phyloP scores from a whole-genome alignment of 1,284 basidiomycete genomes.

The Rhodotorula sp. region DNA sequence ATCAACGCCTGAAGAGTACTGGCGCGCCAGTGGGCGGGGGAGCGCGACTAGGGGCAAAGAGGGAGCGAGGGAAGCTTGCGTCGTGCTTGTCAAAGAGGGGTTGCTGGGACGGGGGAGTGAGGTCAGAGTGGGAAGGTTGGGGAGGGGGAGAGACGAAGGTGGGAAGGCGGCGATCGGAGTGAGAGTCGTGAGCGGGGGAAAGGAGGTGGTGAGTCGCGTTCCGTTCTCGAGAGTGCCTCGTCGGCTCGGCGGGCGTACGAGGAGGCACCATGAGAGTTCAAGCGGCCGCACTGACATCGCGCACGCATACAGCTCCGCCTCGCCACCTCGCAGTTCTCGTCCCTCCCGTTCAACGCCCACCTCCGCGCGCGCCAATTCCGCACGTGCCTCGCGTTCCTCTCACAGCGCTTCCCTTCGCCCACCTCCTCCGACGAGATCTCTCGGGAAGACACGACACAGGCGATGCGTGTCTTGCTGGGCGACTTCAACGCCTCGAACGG shows the following conservation, averaged over 20 bases:
- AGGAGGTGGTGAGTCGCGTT: constrained; percentile 5
- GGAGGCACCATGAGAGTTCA: too few species aligned
- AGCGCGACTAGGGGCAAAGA: constrained; percentile 1
- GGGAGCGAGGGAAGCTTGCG: constrained; percentile 21
- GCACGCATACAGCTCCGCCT: constrained; percentile 15
- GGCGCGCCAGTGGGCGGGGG: constrained; percentile 1
- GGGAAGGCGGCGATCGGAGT: constrained; percentile 17
- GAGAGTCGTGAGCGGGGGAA: not conserved
- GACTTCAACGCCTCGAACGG: constrained; percentile 30
- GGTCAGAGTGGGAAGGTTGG: not conserved
- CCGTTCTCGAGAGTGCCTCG: not conserved
- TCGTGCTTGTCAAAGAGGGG: constrained; percentile 13
- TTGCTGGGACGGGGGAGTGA: not conserved
- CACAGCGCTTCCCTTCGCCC: not conserved
- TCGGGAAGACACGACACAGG: not conserved
- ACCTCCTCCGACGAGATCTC: not conserved
- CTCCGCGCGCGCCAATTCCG: constrained; percentile 21
- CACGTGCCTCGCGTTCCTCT: not conserved
- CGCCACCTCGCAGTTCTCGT: constrained; percentile 29
- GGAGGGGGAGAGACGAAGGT: constrained; percentile 15
- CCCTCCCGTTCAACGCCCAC: constrained; percentile 25
- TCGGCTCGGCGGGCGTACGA: too few species aligned
- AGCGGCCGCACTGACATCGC: too few species aligned
- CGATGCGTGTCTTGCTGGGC: constrained; percentile 19
- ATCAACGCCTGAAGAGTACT: constrained; percentile 12